Percentiles rank a stretch among this genome's conserved stretches.
These are phyloP conservation scores for Suzukiozyma palmioleophila DNA, from an alignment of 1,139 yeast species.

Conservation along the genomic window DNA sequence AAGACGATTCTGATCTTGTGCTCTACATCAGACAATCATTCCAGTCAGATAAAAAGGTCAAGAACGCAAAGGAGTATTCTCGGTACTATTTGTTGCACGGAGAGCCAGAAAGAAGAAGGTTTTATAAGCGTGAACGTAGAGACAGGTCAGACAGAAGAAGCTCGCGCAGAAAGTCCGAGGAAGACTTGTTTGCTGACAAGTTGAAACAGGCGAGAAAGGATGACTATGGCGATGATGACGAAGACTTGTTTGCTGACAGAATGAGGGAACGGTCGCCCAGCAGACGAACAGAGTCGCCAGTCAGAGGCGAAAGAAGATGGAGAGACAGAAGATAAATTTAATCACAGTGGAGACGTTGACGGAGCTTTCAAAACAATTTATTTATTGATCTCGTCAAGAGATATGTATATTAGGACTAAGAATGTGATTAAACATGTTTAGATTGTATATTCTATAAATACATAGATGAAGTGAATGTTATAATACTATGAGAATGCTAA, in stretches of 20 bases:
- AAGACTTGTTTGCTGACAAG: conserved; percentile 37
- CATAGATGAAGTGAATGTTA: conserved; percentile 4
- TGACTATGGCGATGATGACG: conserved; percentile 6
- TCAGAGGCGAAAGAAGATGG: conserved; percentile 4
- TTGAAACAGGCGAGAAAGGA: conserved; percentile 10
- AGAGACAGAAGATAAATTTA: conserved; percentile 7
- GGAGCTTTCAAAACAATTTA: background rate
- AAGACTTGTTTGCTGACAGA: conserved; percentile 7
- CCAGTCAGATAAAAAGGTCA: conserved; percentile 52
- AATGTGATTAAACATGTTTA: background rate
- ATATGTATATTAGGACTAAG: background rate
- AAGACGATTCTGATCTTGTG: conserved; percentile 39
- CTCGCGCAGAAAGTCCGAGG: conserved; percentile 20
- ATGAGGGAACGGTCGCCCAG: conserved; percentile 17
- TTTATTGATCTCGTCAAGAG: background rate
- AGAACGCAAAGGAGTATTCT: conserved; percentile 56
- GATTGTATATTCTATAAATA: conserved; percentile 1
- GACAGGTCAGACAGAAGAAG: conserved; percentile 8
- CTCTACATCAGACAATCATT: conserved; percentile 48
- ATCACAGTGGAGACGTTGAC: background rate
- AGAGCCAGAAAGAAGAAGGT: conserved; percentile 53
- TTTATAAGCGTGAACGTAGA: conserved; percentile 1
- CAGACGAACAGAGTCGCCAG: conserved; percentile 7
- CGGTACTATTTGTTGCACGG: conserved; percentile 70
- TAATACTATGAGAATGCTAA: conserved; percentile 1